A percentile compares a stretch with the other conserved stretches of the same genome.
phyloP scores from a whole-genome alignment of 306 rosid genomes.

The Lathyrus oleraceus region DNA sequence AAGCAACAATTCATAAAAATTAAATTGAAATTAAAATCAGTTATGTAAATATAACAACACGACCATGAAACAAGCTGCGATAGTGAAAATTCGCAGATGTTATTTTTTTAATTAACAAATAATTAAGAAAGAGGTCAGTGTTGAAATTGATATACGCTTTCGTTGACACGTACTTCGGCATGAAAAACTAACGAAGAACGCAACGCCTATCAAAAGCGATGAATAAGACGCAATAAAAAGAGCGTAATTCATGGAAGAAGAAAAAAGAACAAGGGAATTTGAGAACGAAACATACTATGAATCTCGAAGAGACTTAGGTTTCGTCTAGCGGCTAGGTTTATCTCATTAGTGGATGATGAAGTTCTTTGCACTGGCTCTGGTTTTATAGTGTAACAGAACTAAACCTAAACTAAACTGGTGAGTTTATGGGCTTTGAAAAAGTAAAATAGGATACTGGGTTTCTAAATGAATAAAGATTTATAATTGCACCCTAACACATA shows the following conservation, averaged over 20 bases:
- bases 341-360: background rate
- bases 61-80: conserved; percentile 47
- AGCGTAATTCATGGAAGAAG: too few species aligned
- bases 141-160: conserved; percentile 62
- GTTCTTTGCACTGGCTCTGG: background rate
- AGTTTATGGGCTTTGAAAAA: conserved; percentile 4
- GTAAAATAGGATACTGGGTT: background rate
- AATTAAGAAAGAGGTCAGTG: background rate
- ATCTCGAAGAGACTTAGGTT: background rate
- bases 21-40: background rate
- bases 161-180: conserved; percentile 85
- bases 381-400: conserved; percentile 16
- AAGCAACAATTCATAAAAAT: conserved; percentile 54
- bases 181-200: conserved; percentile 53
- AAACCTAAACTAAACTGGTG: conserved; percentile 1
- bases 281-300: conserved; percentile 7
- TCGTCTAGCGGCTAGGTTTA: conserved; percentile 34
- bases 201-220: conserved; percentile 92
- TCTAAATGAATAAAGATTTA: too few species aligned
- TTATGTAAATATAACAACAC: conserved; percentile 38
- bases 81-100: conserved; percentile 27
- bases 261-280: background rate
- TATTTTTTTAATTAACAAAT: background rate
- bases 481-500: too few species aligned
- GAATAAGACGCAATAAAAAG: too few species aligned